Conservation (phyloP, 768 basidiomycete genomes). For the Tephrocybe sp. region DNA sequence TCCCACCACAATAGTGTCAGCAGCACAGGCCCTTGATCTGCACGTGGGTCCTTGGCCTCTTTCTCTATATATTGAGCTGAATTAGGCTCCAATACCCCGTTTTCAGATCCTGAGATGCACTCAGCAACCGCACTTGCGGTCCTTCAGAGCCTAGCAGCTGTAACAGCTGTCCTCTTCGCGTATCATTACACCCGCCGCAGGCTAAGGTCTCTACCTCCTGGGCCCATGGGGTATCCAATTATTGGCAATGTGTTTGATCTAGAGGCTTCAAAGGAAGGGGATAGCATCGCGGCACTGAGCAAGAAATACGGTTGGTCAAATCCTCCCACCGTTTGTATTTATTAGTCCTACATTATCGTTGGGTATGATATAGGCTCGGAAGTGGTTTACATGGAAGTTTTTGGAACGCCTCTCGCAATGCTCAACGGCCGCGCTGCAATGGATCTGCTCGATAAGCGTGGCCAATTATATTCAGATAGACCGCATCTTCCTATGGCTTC, state of each 20-base stretch:
- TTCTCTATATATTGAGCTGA: too few relatives aligned
- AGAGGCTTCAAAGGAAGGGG: constrained; percentile 6
- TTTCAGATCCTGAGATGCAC: too few relatives aligned
- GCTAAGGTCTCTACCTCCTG: constrained; percentile 11
- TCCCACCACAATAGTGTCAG: too few relatives aligned
- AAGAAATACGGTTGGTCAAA: constrained; percentile 7
- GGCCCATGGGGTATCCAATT: constrained; percentile 10
- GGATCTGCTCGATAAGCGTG: constrained; percentile 18
- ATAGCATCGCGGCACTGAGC: constrained; percentile 5
- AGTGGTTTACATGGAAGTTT: constrained; percentile 12
- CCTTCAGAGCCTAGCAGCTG: constrained; percentile 2
- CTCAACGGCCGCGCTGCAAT: constrained; percentile 16
- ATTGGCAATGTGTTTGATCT: constrained; percentile 12
- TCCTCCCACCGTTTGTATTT: neutral
- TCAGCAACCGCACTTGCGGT: neutral
- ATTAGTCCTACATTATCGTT: neutral
- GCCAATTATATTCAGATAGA: constrained; percentile 18
- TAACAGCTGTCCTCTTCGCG: neutral
- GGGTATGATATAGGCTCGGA: neutral
- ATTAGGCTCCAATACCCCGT: too few relatives aligned
- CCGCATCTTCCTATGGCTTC: constrained; percentile 17
- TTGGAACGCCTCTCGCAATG: constrained; percentile 13
- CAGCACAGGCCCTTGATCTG: too few relatives aligned
- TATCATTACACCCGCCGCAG: constrained; percentile 11
- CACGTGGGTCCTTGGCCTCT: too few relatives aligned